Percentiles rank a stretch among this genome's conserved stretches.
Conservation (phyloP, 192 early-diverging fungal genomes). For the Diversispora epigaea region DNA sequence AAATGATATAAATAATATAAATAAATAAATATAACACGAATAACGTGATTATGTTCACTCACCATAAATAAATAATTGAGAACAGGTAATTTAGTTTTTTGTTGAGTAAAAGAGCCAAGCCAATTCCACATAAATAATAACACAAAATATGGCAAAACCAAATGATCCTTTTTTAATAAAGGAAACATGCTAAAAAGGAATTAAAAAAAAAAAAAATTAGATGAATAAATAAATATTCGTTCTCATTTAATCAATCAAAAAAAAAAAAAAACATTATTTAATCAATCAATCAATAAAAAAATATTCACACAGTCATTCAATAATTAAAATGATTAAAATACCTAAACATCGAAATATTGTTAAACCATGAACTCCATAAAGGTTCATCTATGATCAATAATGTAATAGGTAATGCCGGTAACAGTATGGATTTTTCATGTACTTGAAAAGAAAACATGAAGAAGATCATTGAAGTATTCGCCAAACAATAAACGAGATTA, state of each 20-base stretch:
- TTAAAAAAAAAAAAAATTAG: neutral
- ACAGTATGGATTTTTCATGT: constrained; percentile 94
- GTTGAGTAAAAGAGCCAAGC: constrained; percentile 40
- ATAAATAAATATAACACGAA: no score
- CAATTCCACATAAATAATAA: constrained; percentile 75
- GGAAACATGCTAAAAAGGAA: constrained; percentile 74
- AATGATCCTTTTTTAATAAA: constrained; percentile 72
- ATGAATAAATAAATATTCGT: neutral
- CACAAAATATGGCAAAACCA: constrained; percentile 71
- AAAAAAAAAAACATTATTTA: neutral
- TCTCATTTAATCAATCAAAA: neutral
- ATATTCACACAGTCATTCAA: no score
- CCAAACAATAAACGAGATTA: constrained; percentile 67
- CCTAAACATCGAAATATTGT: constrained; percentile 81
- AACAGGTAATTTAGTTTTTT: constrained; percentile 16
- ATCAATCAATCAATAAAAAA: no score
- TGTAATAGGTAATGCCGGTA: constrained; percentile 77
- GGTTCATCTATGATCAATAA: constrained; percentile 73
- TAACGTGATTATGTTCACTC: neutral
- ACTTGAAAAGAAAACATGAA: constrained; percentile 98
- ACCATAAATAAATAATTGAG: constrained; percentile 37
- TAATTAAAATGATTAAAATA: constrained; percentile 26
- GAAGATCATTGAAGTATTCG: constrained; percentile 82
- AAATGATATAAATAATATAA: neutral
- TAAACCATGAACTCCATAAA: constrained; percentile 62